Evolutionary conservation across 2,329 filamentous ascomycete genomes (phyloP).

Genomic region (Fusarium lyarnte): DNA sequence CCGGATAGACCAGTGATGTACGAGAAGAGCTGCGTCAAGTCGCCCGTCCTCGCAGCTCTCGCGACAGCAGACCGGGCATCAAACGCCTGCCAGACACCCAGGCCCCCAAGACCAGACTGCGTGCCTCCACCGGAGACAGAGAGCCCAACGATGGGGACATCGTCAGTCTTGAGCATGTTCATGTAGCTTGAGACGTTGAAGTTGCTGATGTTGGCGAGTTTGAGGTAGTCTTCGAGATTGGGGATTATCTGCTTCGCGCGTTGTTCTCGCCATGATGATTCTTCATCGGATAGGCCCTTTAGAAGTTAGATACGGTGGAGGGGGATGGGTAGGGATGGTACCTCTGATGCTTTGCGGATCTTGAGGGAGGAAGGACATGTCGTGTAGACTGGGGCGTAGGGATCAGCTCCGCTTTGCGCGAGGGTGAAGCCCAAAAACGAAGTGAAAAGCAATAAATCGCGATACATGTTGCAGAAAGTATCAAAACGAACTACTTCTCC

Average conservation of each 20-base stretch:
- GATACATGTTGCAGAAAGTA: not conserved
- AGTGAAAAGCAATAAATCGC: not conserved
- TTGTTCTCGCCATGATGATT: conserved; percentile 33
- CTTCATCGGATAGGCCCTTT: conserved; percentile 38
- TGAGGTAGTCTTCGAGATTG: conserved; percentile 35
- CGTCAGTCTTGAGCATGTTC: conserved; percentile 27
- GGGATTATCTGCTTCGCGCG: conserved; percentile 36
- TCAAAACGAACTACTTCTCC: no score
- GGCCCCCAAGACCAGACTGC: conserved; percentile 43
- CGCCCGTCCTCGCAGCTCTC: conserved; percentile 33
- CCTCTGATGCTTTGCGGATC: conserved; percentile 18
- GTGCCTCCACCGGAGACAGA: conserved; percentile 44
- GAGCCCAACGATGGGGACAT: conserved; percentile 37
- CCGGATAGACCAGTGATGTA: conserved; percentile 44
- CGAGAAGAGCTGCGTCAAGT: conserved; percentile 37
- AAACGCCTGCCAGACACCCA: conserved; percentile 44
- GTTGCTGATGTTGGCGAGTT: conserved; percentile 29
- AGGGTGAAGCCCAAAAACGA: not conserved
- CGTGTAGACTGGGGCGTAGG: conserved; percentile 26
- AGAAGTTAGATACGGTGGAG: rapidly evolving
- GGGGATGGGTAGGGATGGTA: rapidly evolving
- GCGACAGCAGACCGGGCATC: conserved; percentile 39
- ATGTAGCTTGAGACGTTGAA: conserved; percentile 39
- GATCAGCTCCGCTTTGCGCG: conserved; percentile 7
- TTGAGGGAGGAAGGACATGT: conserved; percentile 16